Evolutionary conservation across 2,329 filamentous ascomycete species (phyloP), one percentile per base, ranked within the genome.

Genomic region (Cryphonectria nitschkei): DNA sequence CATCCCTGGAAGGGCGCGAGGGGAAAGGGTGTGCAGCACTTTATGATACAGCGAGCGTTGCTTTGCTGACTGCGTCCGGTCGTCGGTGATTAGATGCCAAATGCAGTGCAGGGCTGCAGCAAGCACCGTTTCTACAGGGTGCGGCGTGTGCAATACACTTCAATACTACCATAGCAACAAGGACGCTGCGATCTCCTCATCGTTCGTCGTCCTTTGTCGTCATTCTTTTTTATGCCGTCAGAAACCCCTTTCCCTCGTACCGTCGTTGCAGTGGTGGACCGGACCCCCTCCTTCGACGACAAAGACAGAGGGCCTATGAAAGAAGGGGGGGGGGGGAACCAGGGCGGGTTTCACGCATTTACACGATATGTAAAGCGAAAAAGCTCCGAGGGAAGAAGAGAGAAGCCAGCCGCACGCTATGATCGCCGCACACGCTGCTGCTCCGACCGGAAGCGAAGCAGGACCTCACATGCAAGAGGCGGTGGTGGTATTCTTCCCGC

Each of bases 351-450:
- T 29, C 7, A 58, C 29, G n/a, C 29, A 34, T 14, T 19, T 14
- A 34, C 46, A 50, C 7, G 46, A 22, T n/a, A 50, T 50, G 46
- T 50, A n/a, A n/a, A 16, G 13, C 16, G 2, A 19, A 58, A 29
- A 29, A n/a, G 52, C 34, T 4, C 34, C 34, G 34, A 34, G 5
- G 6, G n/a, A 26, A 54, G n/a, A 29, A 32, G 7, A 37, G 29
- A 19, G 37, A 39, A 39, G 8, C 29, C 0, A 60, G 9, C 13
- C 29, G 56, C 29, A 7, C 66, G 63, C 46, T 63, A 56, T 58
- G 67, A 58, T 72, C 67, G 63, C 41, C 64, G 41, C n/a, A 26
- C 26, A 26, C 26, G 58, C 68, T 67, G 39, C 64, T 64, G 39
- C 64, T 64, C 43, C 34, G 50, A 66, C 29, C 39, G 54, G 54